Base-by-base conservation (phyloP, 805 yeast genomes). In the Pichia kluyveri region DNA sequence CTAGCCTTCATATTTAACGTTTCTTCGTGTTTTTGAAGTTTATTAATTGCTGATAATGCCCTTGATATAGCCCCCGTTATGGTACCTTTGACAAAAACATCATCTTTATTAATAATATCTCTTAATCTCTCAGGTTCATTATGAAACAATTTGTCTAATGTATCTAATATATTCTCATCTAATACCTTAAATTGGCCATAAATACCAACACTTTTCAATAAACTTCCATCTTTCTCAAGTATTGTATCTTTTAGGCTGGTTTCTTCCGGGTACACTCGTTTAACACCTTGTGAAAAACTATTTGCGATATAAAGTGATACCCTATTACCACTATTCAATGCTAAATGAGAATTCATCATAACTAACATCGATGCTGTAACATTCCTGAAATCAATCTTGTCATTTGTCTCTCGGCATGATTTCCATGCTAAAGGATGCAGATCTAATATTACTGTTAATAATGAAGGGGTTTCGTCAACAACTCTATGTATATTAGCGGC, bases 251-350 rank as follows among this genome's bases (percentile, higher is more conserved):
- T 40, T 44, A 34, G 38, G 36, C 12, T 32, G 30, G 14, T 57
- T 43, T 17, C 58, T 19, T 37, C 54, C 1, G 98, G 98, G 58
- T 81, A 87, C 23, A 91, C 60, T 54, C 84, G 77, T 54, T 70
- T 69, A 0, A 95, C 80, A 0, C 91, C 87, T 14, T 68, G 65
- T 3, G 52, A 49, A 40, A 54, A 62, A 1, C 87, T 76, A 54
- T 87, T 84, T 19, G 87, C 82, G 1, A 87, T 84, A 38, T 90
- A 76, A 15, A 91, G 77, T 2, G 93, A 84, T 10, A 91, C 95
- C 58, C 78, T 78, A 62, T 93, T 93, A 37, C 89, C 79, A 55
- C 85, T 86, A 63, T 86, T 86, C 44, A 87, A 71, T 0, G 98
- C 82, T 42, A 93, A 62, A 63, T 93, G 99, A 1, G 95, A 89